These are phyloP conservation scores for Exophiala aquamarina DNA, from an alignment of 2,329 filamentous ascomycete genomes.

Conservation along the genomic window DNA sequence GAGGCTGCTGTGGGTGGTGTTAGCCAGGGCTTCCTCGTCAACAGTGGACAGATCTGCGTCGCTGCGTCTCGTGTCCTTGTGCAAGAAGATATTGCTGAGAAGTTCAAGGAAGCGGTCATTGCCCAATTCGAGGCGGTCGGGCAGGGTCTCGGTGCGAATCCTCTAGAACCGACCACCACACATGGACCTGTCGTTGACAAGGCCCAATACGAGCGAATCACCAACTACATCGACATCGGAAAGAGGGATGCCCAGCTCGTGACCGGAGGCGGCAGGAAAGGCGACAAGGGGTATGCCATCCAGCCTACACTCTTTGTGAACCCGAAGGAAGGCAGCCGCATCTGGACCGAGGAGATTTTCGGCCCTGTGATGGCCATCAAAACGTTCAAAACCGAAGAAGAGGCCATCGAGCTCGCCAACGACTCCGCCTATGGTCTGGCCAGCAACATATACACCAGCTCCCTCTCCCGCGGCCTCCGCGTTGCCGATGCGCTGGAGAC, in stretches of 20 bases:
- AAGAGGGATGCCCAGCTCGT: slow-evolving; percentile 40
- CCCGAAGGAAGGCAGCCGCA: slow-evolving; percentile 34
- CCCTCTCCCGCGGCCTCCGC: slow-evolving; percentile 39
- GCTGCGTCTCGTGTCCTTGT: slow-evolving; percentile 65
- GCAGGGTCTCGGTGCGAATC: slow-evolving; percentile 61
- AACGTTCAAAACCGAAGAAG: slow-evolving; percentile 39
- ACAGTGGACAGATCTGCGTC: slow-evolving; percentile 65
- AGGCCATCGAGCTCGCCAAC: slow-evolving; percentile 38
- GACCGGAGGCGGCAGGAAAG: slow-evolving; percentile 36
- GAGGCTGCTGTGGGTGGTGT: slow-evolving; percentile 77
- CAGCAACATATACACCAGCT: slow-evolving; percentile 37
- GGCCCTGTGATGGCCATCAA: slow-evolving; percentile 41
- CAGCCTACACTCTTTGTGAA: slow-evolving; percentile 39
- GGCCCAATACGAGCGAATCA: slow-evolving; percentile 43
- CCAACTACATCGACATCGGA: slow-evolving; percentile 42
- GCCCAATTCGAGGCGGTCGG: slow-evolving; percentile 58
- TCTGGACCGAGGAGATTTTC: slow-evolving; percentile 43
- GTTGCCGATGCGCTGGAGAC: slow-evolving; percentile 42
- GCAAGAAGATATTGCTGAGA: slow-evolving; percentile 59
- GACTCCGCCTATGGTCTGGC: slow-evolving; percentile 42
- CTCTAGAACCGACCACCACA: slow-evolving; percentile 59
- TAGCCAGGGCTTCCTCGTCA: slow-evolving; percentile 59
- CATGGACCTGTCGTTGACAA: slow-evolving; percentile 46
- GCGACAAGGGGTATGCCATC: slow-evolving; percentile 39
- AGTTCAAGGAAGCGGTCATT: slow-evolving; percentile 50